phyloP scores from a whole-genome alignment of 2,329 filamentous ascomycete species.

The Cercospora sesami region DNA sequence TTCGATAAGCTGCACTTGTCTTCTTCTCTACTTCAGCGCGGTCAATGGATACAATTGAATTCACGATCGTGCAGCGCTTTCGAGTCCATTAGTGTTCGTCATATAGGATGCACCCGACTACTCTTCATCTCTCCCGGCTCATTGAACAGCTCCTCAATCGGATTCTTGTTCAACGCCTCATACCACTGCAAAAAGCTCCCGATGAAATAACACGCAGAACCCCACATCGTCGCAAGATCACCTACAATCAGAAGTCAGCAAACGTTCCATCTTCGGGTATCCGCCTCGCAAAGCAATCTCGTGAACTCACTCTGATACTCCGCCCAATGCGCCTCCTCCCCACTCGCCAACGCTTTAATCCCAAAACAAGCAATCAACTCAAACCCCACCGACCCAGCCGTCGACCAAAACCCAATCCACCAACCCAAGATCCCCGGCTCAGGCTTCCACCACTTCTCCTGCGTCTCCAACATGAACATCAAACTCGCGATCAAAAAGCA shows the following conservation, averaged over 20 bases:
- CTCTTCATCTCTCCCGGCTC: slow-evolving; percentile 31
- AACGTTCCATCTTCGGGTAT: neutral
- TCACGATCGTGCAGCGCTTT: too few species aligned
- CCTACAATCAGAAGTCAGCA: neutral
- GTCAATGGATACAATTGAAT: too few species aligned
- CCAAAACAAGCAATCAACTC: slow-evolving; percentile 23
- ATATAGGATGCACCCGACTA: slow-evolving; percentile 27
- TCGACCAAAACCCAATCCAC: slow-evolving; percentile 37
- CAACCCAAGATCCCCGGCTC: slow-evolving; percentile 32
- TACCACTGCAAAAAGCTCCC: slow-evolving; percentile 36
- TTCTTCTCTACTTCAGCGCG: too few species aligned
- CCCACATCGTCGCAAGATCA: slow-evolving; percentile 33
- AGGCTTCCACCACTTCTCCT: slow-evolving; percentile 36
- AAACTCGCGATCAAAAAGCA: slow-evolving; percentile 36
- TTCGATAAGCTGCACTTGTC: too few species aligned
- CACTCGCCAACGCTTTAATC: slow-evolving; percentile 13
- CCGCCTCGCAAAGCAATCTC: neutral
- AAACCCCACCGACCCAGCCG: slow-evolving; percentile 35
- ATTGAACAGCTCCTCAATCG: slow-evolving; percentile 29
- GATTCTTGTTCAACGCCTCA: slow-evolving; percentile 34
- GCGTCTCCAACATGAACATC: slow-evolving; percentile 36
- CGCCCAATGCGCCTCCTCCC: slow-evolving; percentile 17
- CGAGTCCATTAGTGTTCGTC: slow-evolving; percentile 1
- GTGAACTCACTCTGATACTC: slow-evolving; percentile 29
- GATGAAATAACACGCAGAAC: slow-evolving; percentile 31